Evolutionary conservation across 371 early-diverging fungal species (phyloP).

Genomic region (Aphelidium insulamus): DNA sequence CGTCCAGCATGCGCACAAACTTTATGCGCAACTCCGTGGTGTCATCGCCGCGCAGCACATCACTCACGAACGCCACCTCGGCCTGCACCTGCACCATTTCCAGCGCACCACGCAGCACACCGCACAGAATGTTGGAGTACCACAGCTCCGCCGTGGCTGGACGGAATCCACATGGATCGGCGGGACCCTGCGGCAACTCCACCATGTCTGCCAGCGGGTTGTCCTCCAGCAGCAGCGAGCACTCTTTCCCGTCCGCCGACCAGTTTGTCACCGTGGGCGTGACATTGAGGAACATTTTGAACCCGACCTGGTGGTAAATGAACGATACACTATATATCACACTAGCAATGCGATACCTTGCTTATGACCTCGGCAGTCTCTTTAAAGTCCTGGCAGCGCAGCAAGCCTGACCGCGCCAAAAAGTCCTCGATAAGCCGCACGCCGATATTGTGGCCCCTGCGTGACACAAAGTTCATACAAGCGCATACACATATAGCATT

Average conservation of each 20-base stretch:
- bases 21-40: conserved; percentile 70
- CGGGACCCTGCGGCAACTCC: conserved; percentile 37
- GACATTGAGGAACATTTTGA: conserved; percentile 85
- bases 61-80: conserved; percentile 56
- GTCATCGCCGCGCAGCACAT: conserved; percentile 72
- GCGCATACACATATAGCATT: conserved; percentile 1
- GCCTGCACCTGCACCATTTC: conserved; percentile 94
- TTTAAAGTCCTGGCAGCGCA: conserved; percentile 64
- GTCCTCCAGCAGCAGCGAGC: conserved; percentile 71
- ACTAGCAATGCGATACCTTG: conserved; percentile 22
- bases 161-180: conserved; percentile 48
- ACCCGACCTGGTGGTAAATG: conserved; percentile 37
- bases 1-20: conserved; percentile 66
- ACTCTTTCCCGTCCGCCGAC: conserved; percentile 61
- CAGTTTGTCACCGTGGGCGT: conserved; percentile 56
- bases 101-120: conserved; percentile 76
- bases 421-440: conserved; percentile 87
- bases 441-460: conserved; percentile 93
- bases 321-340: not conserved
- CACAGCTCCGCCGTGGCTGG: conserved; percentile 46
- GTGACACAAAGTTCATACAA: not conserved
- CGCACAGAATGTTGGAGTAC: conserved; percentile 88
- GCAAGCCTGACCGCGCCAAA: conserved; percentile 55
- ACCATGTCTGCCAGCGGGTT: conserved; percentile 81
- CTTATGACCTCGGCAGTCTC: conserved; percentile 81